A percentile compares a stretch with the other conserved stretches of the same genome.
Conservation (phyloP, 306 rosid species). For the Acacia crassicarpa region DNA sequence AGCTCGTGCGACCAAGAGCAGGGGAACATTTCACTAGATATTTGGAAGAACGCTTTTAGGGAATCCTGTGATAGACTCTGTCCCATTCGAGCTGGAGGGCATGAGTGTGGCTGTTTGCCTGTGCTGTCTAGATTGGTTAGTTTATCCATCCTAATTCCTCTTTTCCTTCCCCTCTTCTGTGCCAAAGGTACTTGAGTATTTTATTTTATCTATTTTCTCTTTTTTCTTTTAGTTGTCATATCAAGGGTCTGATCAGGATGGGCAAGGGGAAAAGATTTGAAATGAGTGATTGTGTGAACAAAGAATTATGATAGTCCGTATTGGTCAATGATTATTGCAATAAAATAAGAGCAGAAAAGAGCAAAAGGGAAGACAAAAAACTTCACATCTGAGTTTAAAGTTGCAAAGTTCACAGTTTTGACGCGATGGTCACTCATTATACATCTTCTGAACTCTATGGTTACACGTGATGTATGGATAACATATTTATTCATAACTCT, state of each 20-base stretch:
- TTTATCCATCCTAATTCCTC: constrained; percentile 21
- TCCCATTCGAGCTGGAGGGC: constrained; percentile 93
- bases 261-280: constrained; percentile 2
- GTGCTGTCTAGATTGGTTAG: constrained; percentile 82
- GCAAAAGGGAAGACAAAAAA: neutral
- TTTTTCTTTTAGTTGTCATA: constrained; percentile 14
- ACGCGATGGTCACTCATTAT: constrained; percentile 5
- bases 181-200: neutral
- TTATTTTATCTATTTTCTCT: neutral
- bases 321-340: neutral
- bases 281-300: constrained; percentile 2
- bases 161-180: neutral
- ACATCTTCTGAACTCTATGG: neutral
- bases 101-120: constrained; percentile 96
- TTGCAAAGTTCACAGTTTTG: neutral
- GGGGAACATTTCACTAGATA: constrained; percentile 68
- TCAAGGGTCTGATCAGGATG: constrained; percentile 1
- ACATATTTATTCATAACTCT: neutral
- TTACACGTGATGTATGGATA: neutral
- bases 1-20: constrained; percentile 63
- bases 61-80: constrained; percentile 90
- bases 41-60: constrained; percentile 90
- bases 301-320: constrained; percentile 17
- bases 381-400: neutral
- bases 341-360: neutral